These are phyloP conservation scores for Nakazawaea holstii DNA, from an alignment of 805 yeast species.

Conservation along the genomic window DNA sequence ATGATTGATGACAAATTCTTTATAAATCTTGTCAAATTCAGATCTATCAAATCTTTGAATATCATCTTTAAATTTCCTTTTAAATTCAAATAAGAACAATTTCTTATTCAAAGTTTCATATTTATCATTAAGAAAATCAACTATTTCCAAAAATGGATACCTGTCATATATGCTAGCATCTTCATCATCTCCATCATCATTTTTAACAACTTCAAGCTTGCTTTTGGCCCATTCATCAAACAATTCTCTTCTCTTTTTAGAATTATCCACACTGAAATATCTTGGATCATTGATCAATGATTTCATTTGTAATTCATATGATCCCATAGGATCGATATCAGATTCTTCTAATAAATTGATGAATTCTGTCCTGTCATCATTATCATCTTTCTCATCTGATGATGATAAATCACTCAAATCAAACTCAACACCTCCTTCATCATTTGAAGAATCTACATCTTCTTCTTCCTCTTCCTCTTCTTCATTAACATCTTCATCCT, in stretches of 20 bases:
- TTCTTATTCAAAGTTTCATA: slow-evolving; percentile 3
- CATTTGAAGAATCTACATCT: background rate
- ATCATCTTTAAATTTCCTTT: slow-evolving; percentile 2
- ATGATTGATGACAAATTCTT: slow-evolving; percentile 3
- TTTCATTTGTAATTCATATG: slow-evolving; percentile 42
- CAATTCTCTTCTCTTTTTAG: slow-evolving; percentile 28
- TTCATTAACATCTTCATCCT: slow-evolving; percentile 9
- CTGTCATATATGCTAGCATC: background rate
- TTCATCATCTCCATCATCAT: background rate
- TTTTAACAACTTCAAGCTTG: slow-evolving; percentile 11
- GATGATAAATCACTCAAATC: slow-evolving; percentile 8
- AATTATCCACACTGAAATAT: slow-evolving; percentile 29
- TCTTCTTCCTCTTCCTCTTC: slow-evolving; percentile 10
- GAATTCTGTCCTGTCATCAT: slow-evolving; percentile 20
- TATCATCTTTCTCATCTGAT: slow-evolving; percentile 17
- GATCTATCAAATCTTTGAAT: background rate
- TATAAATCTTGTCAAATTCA: slow-evolving; percentile 1
- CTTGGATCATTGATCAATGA: slow-evolving; percentile 36
- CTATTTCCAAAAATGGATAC: slow-evolving; percentile 2
- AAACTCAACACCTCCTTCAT: slow-evolving; percentile 3
- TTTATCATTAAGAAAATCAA: slow-evolving; percentile 8
- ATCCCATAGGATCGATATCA: slow-evolving; percentile 35
- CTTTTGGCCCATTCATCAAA: slow-evolving; percentile 45
- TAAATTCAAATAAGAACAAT: slow-evolving; percentile 9
- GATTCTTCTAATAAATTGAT: slow-evolving; percentile 26